phyloP scores from a whole-genome alignment of 495 filamentous ascomycete species.

The Thozetella sp. region DNA sequence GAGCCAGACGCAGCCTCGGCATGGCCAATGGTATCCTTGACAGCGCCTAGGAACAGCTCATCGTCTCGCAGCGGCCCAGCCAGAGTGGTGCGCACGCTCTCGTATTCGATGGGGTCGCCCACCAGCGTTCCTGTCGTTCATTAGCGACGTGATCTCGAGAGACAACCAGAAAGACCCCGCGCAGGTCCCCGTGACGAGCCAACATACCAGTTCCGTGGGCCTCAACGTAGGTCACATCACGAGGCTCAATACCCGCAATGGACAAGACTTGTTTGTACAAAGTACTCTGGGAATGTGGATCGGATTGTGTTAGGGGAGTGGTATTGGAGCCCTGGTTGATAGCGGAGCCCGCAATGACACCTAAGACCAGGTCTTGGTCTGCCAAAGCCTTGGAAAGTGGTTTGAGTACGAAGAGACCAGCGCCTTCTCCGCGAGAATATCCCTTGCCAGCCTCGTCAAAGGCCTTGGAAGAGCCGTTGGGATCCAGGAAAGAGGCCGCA shows the following conservation, averaged over 20 bases:
- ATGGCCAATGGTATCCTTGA: conserved; percentile 52
- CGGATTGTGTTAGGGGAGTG: conserved; percentile 37
- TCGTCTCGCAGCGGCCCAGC: conserved; percentile 30
- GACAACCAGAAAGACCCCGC: no score
- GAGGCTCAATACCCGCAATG: conserved; percentile 13
- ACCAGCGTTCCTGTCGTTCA: conserved; percentile 25
- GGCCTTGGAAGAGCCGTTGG: conserved; percentile 24
- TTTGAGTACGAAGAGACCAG: conserved; percentile 55
- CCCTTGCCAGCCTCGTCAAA: conserved; percentile 55
- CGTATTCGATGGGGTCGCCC: conserved; percentile 32
- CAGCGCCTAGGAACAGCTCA: conserved; percentile 32
- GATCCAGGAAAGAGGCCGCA: conserved; percentile 32
- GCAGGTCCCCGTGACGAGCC: no score
- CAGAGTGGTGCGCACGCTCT: conserved; percentile 24
- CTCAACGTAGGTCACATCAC: conserved; percentile 25
- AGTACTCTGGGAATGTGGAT: conserved; percentile 21
- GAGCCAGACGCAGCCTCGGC: conserved; percentile 46
- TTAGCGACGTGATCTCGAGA: no score
- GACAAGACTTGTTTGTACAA: conserved; percentile 18
- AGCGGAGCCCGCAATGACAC: conserved; percentile 49
- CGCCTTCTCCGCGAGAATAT: conserved; percentile 60
- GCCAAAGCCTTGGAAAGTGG: conserved; percentile 40
- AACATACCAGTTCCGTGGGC: conserved; percentile 39
- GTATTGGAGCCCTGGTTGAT: conserved; percentile 45
- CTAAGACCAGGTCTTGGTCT: conserved; percentile 52